These are phyloP conservation scores for Curvularia lunata DNA, from an alignment of 2,329 filamentous ascomycete species.

Conservation along the genomic window DNA sequence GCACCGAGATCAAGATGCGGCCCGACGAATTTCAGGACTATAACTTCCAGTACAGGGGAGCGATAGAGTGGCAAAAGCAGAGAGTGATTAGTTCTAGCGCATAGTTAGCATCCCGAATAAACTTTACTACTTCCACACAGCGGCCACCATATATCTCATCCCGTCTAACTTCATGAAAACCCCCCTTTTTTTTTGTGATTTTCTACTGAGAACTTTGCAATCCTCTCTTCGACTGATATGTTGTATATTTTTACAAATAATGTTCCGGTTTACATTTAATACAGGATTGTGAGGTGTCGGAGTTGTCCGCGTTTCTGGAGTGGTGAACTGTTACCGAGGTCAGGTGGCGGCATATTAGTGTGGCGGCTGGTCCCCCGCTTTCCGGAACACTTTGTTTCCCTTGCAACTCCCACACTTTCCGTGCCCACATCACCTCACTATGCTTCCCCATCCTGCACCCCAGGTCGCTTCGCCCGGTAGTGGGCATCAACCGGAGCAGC, in stretches of 20 bases:
- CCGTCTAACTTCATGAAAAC: too few relatives aligned
- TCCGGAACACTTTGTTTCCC: not conserved
- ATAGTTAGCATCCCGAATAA: not conserved
- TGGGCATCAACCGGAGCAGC: not conserved
- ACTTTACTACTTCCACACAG: too few relatives aligned
- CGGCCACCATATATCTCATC: too few relatives aligned
- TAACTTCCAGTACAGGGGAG: conserved; percentile 49
- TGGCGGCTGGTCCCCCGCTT: not conserved
- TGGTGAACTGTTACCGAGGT: not conserved
- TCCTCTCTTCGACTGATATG: too few relatives aligned
- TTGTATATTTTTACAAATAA: too few relatives aligned
- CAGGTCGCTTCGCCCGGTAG: not conserved
- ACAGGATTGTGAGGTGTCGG: too few relatives aligned
- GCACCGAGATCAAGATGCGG: conserved; percentile 45
- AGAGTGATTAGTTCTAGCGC: not conserved
- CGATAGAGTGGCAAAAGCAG: conserved; percentile 40
- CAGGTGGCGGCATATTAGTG: not conserved
- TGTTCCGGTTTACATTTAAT: too few relatives aligned
- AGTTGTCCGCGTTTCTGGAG: too few relatives aligned
- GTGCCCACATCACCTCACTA: not conserved
- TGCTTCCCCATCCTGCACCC: not conserved
- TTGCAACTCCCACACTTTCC: not conserved
- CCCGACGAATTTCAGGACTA: conserved; percentile 54
- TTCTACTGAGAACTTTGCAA: too few relatives aligned
- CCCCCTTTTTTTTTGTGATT: too few relatives aligned